Conservation (phyloP, 2,329 filamentous ascomycete species). For the Phymatotrichopsis omnivora region DNA sequence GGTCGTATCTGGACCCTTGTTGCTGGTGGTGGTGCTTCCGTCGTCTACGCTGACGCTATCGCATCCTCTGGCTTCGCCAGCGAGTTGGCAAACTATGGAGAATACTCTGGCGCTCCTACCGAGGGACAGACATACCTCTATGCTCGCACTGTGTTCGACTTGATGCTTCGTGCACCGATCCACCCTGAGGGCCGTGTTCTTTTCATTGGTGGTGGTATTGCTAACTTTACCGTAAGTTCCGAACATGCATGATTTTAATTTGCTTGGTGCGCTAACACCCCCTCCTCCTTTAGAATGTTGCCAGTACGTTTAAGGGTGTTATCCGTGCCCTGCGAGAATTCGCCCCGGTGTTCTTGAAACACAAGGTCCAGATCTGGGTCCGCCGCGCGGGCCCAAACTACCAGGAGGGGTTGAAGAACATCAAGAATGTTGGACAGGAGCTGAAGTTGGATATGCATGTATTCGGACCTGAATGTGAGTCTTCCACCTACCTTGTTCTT, state of each 20-base stretch:
- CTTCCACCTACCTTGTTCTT: not conserved
- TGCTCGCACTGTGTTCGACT: slow-evolving; percentile 88
- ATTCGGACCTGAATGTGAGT: slow-evolving; percentile 52
- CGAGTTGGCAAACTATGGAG: slow-evolving; percentile 98
- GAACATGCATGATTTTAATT: not conserved
- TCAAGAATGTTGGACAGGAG: slow-evolving; percentile 92
- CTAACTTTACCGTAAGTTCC: slow-evolving; percentile 81
- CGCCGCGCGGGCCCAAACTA: slow-evolving; percentile 82
- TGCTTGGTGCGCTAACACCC: too few species aligned
- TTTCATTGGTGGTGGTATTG: slow-evolving; percentile 99
- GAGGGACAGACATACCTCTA: slow-evolving; percentile 99
- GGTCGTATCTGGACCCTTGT: slow-evolving; percentile 98
- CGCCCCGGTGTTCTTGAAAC: slow-evolving; percentile 73
- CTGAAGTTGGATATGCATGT: slow-evolving; percentile 93
- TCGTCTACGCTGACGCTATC: slow-evolving; percentile 98
- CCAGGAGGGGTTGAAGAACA: slow-evolving; percentile 99
- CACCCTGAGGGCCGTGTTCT: slow-evolving; percentile 90
- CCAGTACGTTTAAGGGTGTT: slow-evolving; percentile 98
- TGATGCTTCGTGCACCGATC: slow-evolving; percentile 86
- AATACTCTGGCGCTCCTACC: slow-evolving; percentile 97
- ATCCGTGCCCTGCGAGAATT: slow-evolving; percentile 92
- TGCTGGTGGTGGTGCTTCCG: slow-evolving; percentile 97
- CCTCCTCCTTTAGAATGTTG: slow-evolving; percentile 43
- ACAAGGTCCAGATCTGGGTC: slow-evolving; percentile 49
- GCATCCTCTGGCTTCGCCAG: slow-evolving; percentile 89